phyloP scores from a whole-genome alignment of 2,329 filamentous ascomycete species.

The Catunica adiposa region DNA sequence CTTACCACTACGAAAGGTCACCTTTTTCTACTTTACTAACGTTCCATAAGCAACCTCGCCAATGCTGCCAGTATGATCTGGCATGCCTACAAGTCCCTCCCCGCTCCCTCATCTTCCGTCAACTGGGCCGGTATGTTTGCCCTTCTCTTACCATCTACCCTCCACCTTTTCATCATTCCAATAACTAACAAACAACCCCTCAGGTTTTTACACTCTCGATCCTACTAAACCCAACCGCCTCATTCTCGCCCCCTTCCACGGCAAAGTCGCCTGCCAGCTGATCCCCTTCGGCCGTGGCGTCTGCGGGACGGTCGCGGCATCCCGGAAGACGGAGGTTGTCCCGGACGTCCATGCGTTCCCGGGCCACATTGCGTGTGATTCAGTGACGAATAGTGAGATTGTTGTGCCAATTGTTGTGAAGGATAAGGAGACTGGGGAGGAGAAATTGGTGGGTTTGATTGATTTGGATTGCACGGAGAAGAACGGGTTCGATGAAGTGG shows the following conservation, averaged over 20 bases:
- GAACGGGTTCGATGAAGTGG: conserved; percentile 52
- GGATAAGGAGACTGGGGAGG: conserved; percentile 18
- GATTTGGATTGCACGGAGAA: conserved; percentile 59
- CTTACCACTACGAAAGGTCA: neutral
- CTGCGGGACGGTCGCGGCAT: conserved; percentile 52
- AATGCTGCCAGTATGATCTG: conserved; percentile 62
- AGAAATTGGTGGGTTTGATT: conserved; percentile 53
- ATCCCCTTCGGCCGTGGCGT: conserved; percentile 60
- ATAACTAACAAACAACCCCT: conserved; percentile 3
- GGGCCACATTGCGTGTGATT: conserved; percentile 70
- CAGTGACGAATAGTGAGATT: conserved; percentile 60
- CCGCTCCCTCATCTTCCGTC: conserved; percentile 45
- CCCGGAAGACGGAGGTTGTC: conserved; percentile 45
- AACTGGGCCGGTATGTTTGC: conserved; percentile 53
- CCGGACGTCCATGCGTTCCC: conserved; percentile 58
- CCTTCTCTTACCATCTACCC: neutral
- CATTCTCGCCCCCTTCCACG: conserved; percentile 66
- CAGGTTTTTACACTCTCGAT: conserved; percentile 60
- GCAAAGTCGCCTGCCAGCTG: conserved; percentile 63
- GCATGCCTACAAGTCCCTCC: conserved; percentile 62
- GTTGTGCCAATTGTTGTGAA: conserved; percentile 52
- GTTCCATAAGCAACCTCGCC: conserved; percentile 49
- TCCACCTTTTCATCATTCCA: neutral
- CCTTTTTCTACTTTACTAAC: neutral
- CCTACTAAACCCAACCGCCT: conserved; percentile 30